Evolutionary conservation across 2,329 filamentous ascomycete species (phyloP).

Genomic region (Aspergillus sp.): DNA sequence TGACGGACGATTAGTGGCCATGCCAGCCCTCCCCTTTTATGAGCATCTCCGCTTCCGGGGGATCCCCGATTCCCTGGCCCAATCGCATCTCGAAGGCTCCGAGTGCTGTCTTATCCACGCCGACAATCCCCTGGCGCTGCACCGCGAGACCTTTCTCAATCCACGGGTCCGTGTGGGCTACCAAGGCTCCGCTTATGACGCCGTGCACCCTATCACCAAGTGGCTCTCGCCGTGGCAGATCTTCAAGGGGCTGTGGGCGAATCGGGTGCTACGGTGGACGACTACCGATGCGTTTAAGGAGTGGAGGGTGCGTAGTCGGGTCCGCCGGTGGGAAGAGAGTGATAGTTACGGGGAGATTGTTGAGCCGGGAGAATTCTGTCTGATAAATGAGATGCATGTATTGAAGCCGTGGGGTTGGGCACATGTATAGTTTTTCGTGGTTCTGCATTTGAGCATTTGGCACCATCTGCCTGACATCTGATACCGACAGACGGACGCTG

Average conservation of each 20-base stretch:
- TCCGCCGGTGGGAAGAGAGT: not conserved
- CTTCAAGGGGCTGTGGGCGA: not conserved
- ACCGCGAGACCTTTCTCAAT: constrained; percentile 59
- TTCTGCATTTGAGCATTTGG: too few species aligned
- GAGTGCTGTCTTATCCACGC: constrained; percentile 60
- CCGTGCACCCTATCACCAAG: constrained; percentile 23
- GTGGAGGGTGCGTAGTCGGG: not conserved
- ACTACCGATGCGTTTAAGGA: not conserved
- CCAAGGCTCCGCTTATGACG: constrained; percentile 46
- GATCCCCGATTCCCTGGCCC: constrained; percentile 47
- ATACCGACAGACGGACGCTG: too few species aligned
- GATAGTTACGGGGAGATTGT: constrained; percentile 2
- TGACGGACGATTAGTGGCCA: not conserved
- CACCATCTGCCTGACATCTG: too few species aligned
- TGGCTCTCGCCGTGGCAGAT: constrained; percentile 1
- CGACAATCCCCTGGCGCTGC: constrained; percentile 52
- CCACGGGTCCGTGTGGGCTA: constrained; percentile 64
- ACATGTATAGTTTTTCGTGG: constrained; percentile 2
- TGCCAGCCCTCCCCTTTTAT: constrained; percentile 14
- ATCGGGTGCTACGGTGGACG: not conserved
- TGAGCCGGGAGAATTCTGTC: constrained; percentile 47
- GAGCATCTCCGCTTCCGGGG: constrained; percentile 43
- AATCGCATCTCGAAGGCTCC: constrained; percentile 50
- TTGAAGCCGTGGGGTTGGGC: constrained; percentile 8
- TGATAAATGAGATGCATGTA: constrained; percentile 48